Conservation (phyloP, 139 green algal genomes). For the Pycnococcus provasolii region DNA sequence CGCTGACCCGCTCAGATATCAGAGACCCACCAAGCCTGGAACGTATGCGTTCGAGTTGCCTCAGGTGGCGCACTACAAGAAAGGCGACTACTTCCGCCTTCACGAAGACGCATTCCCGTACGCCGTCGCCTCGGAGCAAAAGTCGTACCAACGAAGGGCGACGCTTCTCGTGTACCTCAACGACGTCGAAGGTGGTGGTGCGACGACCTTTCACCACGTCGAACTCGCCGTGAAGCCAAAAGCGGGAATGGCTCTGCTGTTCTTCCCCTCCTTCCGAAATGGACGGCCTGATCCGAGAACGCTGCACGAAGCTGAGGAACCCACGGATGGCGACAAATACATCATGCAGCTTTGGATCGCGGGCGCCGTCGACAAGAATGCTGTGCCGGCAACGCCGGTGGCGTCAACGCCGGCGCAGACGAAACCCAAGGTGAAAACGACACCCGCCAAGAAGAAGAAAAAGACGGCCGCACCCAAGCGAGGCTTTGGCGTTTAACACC, state of each 20-base stretch:
- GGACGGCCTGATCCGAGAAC: slow-evolving; percentile 17
- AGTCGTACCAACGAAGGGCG: slow-evolving; percentile 24
- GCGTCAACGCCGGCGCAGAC: no score
- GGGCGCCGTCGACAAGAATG: background rate
- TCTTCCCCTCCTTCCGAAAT: slow-evolving; percentile 24
- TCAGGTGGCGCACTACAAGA: slow-evolving; percentile 25
- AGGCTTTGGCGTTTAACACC: no score
- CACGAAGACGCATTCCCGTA: slow-evolving; percentile 28
- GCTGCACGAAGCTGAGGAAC: slow-evolving; percentile 16
- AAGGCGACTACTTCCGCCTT: slow-evolving; percentile 16
- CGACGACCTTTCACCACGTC: slow-evolving; percentile 20
- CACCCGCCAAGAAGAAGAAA: no score
- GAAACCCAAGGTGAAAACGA: no score
- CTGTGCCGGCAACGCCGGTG: no score
- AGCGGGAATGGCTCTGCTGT: slow-evolving; percentile 20
- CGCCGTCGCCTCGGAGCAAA: slow-evolving; percentile 1
- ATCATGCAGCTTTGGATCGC: slow-evolving; percentile 22
- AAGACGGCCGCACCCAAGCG: no score
- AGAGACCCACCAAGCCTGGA: background rate
- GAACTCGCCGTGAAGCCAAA: slow-evolving; percentile 16
- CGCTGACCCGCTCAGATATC: background rate
- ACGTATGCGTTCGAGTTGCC: slow-evolving; percentile 25
- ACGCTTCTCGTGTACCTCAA: slow-evolving; percentile 30
- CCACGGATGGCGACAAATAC: slow-evolving; percentile 20
- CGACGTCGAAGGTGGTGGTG: slow-evolving; percentile 22